A percentile compares a stretch with the other conserved stretches of the same genome.
phyloP scores from a whole-genome alignment of 1,284 basidiomycete species.

The Lentinus polychrous region DNA sequence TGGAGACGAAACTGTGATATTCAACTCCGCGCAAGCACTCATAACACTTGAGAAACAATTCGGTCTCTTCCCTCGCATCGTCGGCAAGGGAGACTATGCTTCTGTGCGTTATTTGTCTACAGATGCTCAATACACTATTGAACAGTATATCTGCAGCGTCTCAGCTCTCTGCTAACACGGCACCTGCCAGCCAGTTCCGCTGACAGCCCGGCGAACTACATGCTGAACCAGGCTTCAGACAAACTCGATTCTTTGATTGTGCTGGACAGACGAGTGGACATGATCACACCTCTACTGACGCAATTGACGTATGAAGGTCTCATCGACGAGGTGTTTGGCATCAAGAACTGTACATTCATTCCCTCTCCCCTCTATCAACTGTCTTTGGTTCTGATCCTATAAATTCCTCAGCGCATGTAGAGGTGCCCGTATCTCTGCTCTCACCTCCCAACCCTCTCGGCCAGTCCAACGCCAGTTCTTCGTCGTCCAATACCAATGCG shows the following conservation, averaged over 20 bases:
- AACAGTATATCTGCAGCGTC: slow-evolving; percentile 58
- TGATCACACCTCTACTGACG: slow-evolving; percentile 93
- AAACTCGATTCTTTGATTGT: slow-evolving; percentile 86
- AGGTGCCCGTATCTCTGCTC: slow-evolving; percentile 79
- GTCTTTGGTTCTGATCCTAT: slow-evolving; percentile 2
- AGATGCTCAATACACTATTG: not conserved
- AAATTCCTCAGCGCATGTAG: slow-evolving; percentile 68
- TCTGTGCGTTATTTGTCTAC: slow-evolving; percentile 46
- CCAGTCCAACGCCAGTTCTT: slow-evolving; percentile 25
- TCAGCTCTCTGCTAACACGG: slow-evolving; percentile 67
- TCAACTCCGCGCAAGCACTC: slow-evolving; percentile 84
- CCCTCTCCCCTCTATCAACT: slow-evolving; percentile 5
- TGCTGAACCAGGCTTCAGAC: slow-evolving; percentile 36
- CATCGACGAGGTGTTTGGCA: slow-evolving; percentile 89
- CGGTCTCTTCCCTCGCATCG: slow-evolving; percentile 86
- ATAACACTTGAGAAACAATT: slow-evolving; percentile 82
- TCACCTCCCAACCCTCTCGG: slow-evolving; percentile 36
- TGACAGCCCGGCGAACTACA: slow-evolving; percentile 30
- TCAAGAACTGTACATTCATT: slow-evolving; percentile 70
- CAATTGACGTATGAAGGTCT: slow-evolving; percentile 97
- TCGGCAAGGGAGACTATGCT: slow-evolving; percentile 92
- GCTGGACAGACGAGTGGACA: slow-evolving; percentile 88
- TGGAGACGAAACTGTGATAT: slow-evolving; percentile 89
- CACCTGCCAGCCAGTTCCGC: slow-evolving; percentile 39
- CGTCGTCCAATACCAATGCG: slow-evolving; percentile 20